Base-by-base conservation (phyloP, 768 basidiomycete species). In the Pleurotus cornucopiae region DNA sequence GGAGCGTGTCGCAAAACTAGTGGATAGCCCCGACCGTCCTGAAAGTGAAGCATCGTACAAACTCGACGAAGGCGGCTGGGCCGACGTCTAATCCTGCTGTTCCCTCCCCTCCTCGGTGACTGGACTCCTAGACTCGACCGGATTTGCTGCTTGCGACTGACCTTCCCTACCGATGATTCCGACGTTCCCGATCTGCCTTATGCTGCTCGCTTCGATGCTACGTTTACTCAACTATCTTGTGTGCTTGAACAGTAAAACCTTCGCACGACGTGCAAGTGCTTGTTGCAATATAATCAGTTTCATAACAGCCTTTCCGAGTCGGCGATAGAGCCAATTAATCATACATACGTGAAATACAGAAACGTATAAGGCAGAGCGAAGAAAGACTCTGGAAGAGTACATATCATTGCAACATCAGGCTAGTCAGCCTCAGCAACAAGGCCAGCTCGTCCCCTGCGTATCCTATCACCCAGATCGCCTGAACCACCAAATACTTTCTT, bases 31-130 rank as follows among this genome's bases (percentile, higher is more conserved):
- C 4, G 91, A 94, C 63, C 80, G 86, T 46, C 91, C 91, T 14
- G 91, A 94, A 71, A 91, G 89, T 66, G 91, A 94, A 70, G 91
- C 92, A 6, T 90, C 91, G 3, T 94, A 94, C 71, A 94, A 93
- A 67, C 74, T 94, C 25, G 90, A 93, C 64, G 91, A 93, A 76
- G 91, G 91, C 39, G 91, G 91, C 26, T 94, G 91, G 91, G 79
- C 84, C 16, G 91, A 94, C 65, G 84, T 93, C 58, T 94, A 67
- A 83, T 57, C 26, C 11, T 30, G n/a, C 34, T 21, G 9, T 7
- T 37, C 30, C 7, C 4, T 20, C 14, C 43, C 26, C 26, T 46
- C 13, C 41, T 44, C 41, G 3, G 7, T 9, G 30, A 34, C 30
- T 9, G 30, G 30, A 34, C 30, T 34, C 6, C 7, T 34, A 11